These are phyloP conservation scores for Ustilaginoidea virens DNA, from an alignment of 2,329 filamentous ascomycete species.

Conservation along the genomic window DNA sequence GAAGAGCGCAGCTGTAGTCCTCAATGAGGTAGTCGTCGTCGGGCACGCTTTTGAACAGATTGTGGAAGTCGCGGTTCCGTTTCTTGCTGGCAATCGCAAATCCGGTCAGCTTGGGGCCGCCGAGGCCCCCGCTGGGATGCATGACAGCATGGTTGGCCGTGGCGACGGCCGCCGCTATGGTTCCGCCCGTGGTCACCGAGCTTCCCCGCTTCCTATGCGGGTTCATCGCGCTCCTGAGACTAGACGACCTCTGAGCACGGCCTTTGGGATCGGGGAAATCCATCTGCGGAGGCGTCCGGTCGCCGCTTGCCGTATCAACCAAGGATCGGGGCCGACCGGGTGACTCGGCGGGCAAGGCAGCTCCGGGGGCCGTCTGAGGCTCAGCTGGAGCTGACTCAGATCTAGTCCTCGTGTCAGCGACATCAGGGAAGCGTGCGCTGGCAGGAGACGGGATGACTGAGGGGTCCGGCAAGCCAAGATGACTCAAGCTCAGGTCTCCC, in stretches of 20 bases:
- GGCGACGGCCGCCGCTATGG: slow-evolving; percentile 55
- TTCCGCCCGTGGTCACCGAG: slow-evolving; percentile 51
- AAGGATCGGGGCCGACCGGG: slow-evolving; percentile 31
- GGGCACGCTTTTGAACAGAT: slow-evolving; percentile 86
- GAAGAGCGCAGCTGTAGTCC: slow-evolving; percentile 92
- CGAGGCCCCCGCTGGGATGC: slow-evolving; percentile 40
- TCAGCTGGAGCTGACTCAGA: slow-evolving; percentile 47
- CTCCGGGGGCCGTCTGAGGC: slow-evolving; percentile 12
- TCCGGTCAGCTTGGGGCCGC: slow-evolving; percentile 67
- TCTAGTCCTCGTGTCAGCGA: slow-evolving; percentile 28
- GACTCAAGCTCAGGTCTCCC: slow-evolving; percentile 78
- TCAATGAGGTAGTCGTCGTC: slow-evolving; percentile 97
- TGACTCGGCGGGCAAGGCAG: slow-evolving; percentile 18
- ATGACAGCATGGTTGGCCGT: slow-evolving; percentile 57
- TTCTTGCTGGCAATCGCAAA: slow-evolving; percentile 96
- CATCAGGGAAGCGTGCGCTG: slow-evolving; percentile 37
- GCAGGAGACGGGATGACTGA: slow-evolving; percentile 40
- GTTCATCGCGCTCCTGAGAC: slow-evolving; percentile 46
- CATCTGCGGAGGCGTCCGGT: slow-evolving; percentile 47
- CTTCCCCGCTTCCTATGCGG: slow-evolving; percentile 67
- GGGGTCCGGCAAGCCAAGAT: slow-evolving; percentile 63
- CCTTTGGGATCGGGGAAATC: slow-evolving; percentile 49
- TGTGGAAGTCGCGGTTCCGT: slow-evolving; percentile 89
- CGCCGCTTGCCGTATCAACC: slow-evolving; percentile 33
- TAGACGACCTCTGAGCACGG: slow-evolving; percentile 47